phyloP scores from a whole-genome alignment of 495 filamentous ascomycete genomes.

The Hypoxylon rickii region DNA sequence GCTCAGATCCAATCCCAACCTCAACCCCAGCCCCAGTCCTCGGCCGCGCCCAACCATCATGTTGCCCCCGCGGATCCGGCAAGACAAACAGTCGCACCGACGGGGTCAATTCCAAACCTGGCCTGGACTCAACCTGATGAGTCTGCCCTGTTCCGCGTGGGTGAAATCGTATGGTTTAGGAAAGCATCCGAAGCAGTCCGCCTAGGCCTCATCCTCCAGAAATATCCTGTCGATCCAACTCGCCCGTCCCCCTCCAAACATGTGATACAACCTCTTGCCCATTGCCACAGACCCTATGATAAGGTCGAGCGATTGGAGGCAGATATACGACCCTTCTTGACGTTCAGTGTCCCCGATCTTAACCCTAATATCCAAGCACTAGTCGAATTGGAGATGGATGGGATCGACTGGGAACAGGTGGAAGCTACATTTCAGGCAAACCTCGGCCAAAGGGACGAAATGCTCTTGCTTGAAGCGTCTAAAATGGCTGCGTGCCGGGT shows the following conservation, averaged over 20 bases:
- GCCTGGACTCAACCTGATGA: slow-evolving; percentile 28
- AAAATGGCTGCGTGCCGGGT: slow-evolving; percentile 48
- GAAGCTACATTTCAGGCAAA: slow-evolving; percentile 17
- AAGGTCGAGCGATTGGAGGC: slow-evolving; percentile 35
- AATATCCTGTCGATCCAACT: slow-evolving; percentile 17
- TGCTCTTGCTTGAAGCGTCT: slow-evolving; percentile 48
- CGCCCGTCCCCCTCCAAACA: slow-evolving; percentile 5
- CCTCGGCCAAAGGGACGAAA: slow-evolving; percentile 27
- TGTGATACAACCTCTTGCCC: slow-evolving; percentile 27
- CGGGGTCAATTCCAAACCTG: slow-evolving; percentile 1
- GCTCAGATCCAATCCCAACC: no score
- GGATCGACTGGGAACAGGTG: slow-evolving; percentile 37
- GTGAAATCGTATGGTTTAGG: slow-evolving; percentile 51
- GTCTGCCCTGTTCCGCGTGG: slow-evolving; percentile 42
- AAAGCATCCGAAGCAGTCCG: slow-evolving; percentile 10
- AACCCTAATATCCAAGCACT: slow-evolving; percentile 20
- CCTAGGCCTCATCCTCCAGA: slow-evolving; percentile 10
- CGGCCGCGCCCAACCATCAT: no score
- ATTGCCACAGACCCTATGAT: slow-evolving; percentile 15
- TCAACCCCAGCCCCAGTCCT: no score
- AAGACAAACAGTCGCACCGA: slow-evolving; percentile 1
- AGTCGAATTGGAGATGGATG: slow-evolving; percentile 31
- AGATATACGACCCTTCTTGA: slow-evolving; percentile 53
- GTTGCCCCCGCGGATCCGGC: no score
- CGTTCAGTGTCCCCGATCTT: slow-evolving; percentile 47